phyloP scores from a whole-genome alignment of 176 grass and related monocot genomes.

The Paspalum notatum region DNA sequence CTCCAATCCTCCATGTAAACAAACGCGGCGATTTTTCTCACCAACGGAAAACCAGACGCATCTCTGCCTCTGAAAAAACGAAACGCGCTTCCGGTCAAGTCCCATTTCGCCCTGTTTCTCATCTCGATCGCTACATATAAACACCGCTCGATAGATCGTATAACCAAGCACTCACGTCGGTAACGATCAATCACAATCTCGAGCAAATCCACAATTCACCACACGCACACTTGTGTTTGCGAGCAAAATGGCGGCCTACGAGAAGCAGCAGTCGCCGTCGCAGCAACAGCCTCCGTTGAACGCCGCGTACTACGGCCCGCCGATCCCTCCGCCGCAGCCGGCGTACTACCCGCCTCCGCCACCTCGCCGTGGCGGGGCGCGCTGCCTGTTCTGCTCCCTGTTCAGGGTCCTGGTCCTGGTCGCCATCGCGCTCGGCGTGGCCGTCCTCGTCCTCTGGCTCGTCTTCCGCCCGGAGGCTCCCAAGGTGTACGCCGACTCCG shows the following conservation, averaged over 20 bases:
- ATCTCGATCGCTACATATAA: conserved; percentile 39
- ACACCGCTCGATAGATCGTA: neutral
- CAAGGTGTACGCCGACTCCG: conserved; percentile 55
- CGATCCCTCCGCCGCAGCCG: conserved; percentile 46
- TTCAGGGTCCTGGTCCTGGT: conserved; percentile 40
- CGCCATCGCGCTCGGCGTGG: conserved; percentile 42
- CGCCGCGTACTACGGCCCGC: conserved; percentile 59
- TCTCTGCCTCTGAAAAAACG: neutral
- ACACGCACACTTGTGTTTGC: neutral
- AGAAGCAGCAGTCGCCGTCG: conserved; percentile 43
- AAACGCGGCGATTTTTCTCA: neutral
- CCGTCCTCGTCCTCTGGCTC: conserved; percentile 55
- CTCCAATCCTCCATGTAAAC: no score
- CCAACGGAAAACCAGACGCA: conserved; percentile 14
- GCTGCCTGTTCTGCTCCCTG: conserved; percentile 47
- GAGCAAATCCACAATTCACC: neutral
- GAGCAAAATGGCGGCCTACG: conserved; percentile 40
- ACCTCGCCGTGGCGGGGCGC: neutral
- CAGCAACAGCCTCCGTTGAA: conserved; percentile 38
- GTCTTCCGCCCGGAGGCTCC: conserved; percentile 50
- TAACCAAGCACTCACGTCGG: neutral
- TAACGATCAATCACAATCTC: neutral
- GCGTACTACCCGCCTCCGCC: conserved; percentile 35
- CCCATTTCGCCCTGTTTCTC: neutral
- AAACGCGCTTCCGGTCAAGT: conserved; percentile 3